Conservation (phyloP, 768 basidiomycete species). For the Crepidotus variabilis region DNA sequence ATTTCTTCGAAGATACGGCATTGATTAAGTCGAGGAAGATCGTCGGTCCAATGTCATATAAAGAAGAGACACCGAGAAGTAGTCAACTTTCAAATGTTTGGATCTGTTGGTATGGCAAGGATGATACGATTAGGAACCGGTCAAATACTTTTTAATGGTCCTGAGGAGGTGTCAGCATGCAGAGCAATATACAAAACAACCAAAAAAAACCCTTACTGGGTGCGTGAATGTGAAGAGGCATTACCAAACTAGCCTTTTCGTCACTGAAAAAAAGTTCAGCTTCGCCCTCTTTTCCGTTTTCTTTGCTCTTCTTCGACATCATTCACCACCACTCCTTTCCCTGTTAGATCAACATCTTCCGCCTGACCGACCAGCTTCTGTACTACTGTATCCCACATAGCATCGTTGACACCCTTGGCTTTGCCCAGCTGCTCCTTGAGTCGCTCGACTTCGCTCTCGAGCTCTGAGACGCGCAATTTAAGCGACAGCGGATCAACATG, state of each 20-base stretch:
- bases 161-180: no score
- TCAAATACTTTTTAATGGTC: no score
- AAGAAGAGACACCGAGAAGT: neutral
- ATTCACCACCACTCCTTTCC: neutral
- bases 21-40: neutral
- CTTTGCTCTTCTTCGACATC: slow-evolving; percentile 14
- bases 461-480: slow-evolving; percentile 56
- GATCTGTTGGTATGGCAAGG: no score
- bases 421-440: slow-evolving; percentile 70
- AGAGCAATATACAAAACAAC: no score
- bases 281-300: slow-evolving; percentile 23
- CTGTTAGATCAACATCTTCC: slow-evolving; percentile 8
- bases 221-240: no score
- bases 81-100: no score
- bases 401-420: slow-evolving; percentile 90
- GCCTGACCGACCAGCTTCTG: slow-evolving; percentile 43
- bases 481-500: slow-evolving; percentile 35
- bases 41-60: neutral
- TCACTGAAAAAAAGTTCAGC: slow-evolving; percentile 11
- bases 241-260: no score
- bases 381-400: slow-evolving; percentile 89
- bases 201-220: no score
- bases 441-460: slow-evolving; percentile 67
- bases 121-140: no score
- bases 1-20: neutral